phyloP scores from a whole-genome alignment of 108 stramenopile species.

The Chaetoceros tenuissimus region DNA sequence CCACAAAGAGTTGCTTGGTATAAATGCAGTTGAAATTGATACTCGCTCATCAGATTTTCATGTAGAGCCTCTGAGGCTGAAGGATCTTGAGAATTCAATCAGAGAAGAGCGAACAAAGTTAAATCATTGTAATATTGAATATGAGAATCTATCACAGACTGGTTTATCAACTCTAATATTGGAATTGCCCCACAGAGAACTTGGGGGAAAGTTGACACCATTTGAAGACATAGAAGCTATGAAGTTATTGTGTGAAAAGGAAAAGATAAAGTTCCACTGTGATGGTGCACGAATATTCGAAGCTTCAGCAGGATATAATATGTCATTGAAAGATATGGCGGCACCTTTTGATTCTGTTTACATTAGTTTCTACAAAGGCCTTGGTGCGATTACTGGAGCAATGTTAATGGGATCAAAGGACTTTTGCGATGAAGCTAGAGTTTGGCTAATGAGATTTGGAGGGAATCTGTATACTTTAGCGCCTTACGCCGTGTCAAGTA shows the following conservation, averaged over 20 bases:
- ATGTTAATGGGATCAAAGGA: constrained; percentile 54
- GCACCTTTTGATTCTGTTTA: constrained; percentile 65
- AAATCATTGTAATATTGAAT: neutral
- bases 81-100: constrained; percentile 19
- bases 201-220: constrained; percentile 72
- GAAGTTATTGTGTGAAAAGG: constrained; percentile 17
- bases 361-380: constrained; percentile 77
- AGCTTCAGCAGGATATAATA: constrained; percentile 41
- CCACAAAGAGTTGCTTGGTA: constrained; percentile 35
- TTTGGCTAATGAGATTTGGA: constrained; percentile 76
- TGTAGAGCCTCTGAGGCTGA: constrained; percentile 23
- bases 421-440: constrained; percentile 53
- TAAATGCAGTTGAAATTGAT: constrained; percentile 27
- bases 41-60: constrained; percentile 7
- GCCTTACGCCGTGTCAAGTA: constrained; percentile 56
- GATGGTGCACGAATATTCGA: constrained; percentile 85
- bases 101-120: neutral
- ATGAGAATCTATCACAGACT: constrained; percentile 1
- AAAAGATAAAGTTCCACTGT: constrained; percentile 53
- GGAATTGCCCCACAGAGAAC: constrained; percentile 77
- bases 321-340: constrained; percentile 27
- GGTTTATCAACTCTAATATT: constrained; percentile 43
- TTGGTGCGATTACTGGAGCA: constrained; percentile 64
- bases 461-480: constrained; percentile 69
- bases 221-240: constrained; percentile 52